Base-by-base conservation (phyloP, 352 stramenopile species). In the Phytopythium mirpurense region DNA sequence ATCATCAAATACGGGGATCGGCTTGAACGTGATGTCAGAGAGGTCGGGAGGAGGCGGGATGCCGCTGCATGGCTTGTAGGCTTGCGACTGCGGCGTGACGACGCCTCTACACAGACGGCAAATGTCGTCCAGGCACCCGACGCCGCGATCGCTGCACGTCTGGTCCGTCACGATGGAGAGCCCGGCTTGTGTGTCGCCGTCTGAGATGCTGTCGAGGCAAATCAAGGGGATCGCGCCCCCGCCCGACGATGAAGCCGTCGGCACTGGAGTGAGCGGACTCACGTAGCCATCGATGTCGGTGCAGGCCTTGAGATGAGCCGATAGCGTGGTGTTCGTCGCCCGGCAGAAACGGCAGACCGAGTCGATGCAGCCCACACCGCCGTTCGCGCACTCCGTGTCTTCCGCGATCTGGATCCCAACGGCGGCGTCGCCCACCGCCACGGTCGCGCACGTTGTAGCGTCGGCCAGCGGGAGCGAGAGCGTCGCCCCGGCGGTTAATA, bases 81-180 rank as follows among this genome's bases (percentile, higher is more conserved):
- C 51, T 31, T 38, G 15, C 8, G 65, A 74, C 44, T 70, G 62
- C 15, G 46, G 19, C 15, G 65, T 66, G 14, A 67, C 59, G 15
- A 63, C 61, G 12, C 44, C 37, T 31, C 66, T 70, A 46, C 65
- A 74, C 27, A 67, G 59, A 27, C 65, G 62, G 29, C 65, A 74
- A 31, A 55, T 54, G 34, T 48, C 54, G 36, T 59, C 52, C 6
- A 74, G 29, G 35, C 65, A 74, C 14, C 65, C 65, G 23, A 70
- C 53, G 18, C 65, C 65, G 18, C 59, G 54, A 19, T 74, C 65
- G 51, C 62, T 59, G 34, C 65, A 74, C 12, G 61, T 58, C 8
- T 68, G 57, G 15, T 74, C 65, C 8, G 62, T 62, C 15, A 70
- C 56, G 3, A 74, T 60, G n/a, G 59, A 7, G 19, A 52, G 18